Evolutionary conservation across 306 rosid genomes (phyloP).

Genomic region (Ormosia semicastrata): DNA sequence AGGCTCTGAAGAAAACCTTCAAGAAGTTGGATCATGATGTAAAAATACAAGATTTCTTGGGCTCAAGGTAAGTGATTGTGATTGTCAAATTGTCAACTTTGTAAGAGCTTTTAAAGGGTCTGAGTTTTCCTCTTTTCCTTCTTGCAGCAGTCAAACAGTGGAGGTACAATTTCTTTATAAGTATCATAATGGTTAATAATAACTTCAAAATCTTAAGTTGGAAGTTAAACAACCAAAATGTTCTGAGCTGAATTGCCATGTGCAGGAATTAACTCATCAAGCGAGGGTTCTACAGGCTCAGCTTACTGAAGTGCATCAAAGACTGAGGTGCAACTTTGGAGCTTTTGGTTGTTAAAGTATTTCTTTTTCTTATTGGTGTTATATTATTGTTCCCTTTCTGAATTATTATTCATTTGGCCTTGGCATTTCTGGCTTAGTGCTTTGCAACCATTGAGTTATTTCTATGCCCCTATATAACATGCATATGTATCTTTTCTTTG

Average conservation of each 20-base stretch:
- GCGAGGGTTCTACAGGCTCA: slow-evolving; percentile 50
- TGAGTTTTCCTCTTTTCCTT: slow-evolving; percentile 20
- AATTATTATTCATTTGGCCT: slow-evolving; percentile 19
- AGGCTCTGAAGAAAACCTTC: slow-evolving; percentile 82
- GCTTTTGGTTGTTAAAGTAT: slow-evolving; percentile 63
- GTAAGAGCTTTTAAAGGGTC: slow-evolving; percentile 22
- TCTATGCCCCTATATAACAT: background rate
- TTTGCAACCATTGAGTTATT: background rate
- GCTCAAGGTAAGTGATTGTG: slow-evolving; percentile 52
- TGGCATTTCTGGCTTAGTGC: background rate
- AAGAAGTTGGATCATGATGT: slow-evolving; percentile 84
- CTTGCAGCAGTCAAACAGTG: slow-evolving; percentile 64
- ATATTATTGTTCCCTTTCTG: slow-evolving; percentile 5
- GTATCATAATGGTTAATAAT: slow-evolving; percentile 12
- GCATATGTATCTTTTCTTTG: background rate
- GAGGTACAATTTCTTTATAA: slow-evolving; percentile 48
- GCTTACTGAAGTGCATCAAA: slow-evolving; percentile 54
- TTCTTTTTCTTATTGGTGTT: slow-evolving; percentile 54
- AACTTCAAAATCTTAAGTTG: slow-evolving; percentile 24
- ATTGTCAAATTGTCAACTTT: slow-evolving; percentile 22
- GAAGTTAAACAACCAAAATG: slow-evolving; percentile 16
- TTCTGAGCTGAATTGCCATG: slow-evolving; percentile 23
- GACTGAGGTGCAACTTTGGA: slow-evolving; percentile 85
- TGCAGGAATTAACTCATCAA: slow-evolving; percentile 61
- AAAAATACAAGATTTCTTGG: slow-evolving; percentile 62